These are phyloP conservation scores for Phytophthora litchii DNA, from an alignment of 352 stramenopile genomes.

Conservation along the genomic window DNA sequence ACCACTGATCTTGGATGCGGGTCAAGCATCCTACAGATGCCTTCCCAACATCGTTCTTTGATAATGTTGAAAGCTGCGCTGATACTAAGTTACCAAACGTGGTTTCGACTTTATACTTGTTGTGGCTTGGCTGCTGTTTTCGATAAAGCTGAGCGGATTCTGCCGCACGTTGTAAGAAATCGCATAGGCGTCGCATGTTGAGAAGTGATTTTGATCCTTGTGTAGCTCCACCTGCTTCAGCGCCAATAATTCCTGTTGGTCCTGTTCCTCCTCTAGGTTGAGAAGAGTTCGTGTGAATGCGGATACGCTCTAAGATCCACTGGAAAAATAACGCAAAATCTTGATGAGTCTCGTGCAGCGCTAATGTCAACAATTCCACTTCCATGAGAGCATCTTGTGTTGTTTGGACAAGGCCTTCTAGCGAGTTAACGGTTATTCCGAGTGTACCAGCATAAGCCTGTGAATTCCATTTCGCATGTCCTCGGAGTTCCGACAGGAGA, in stretches of 20 bases:
- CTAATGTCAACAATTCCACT: slow-evolving; percentile 48
- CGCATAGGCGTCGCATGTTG: slow-evolving; percentile 58
- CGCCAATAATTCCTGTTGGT: not conserved
- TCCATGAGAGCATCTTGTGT: slow-evolving; percentile 46
- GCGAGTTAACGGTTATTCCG: slow-evolving; percentile 38
- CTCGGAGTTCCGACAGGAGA: slow-evolving; percentile 59
- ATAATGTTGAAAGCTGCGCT: slow-evolving; percentile 18
- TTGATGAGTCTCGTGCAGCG: slow-evolving; percentile 58
- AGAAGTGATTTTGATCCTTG: slow-evolving; percentile 52
- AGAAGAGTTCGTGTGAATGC: slow-evolving; percentile 56
- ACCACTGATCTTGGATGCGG: slow-evolving; percentile 49
- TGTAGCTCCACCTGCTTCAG: not conserved
- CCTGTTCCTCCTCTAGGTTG: slow-evolving; percentile 5
- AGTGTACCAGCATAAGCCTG: slow-evolving; percentile 36
- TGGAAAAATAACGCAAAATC: slow-evolving; percentile 70
- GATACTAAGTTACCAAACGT: slow-evolving; percentile 75
- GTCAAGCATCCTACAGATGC: slow-evolving; percentile 6
- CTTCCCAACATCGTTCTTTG: not conserved
- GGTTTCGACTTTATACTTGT: slow-evolving; percentile 59
- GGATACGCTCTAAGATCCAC: slow-evolving; percentile 69
- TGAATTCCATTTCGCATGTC: slow-evolving; percentile 53
- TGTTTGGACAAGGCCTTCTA: slow-evolving; percentile 44
- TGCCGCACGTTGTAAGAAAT: slow-evolving; percentile 57
- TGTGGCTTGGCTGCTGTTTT: slow-evolving; percentile 44
- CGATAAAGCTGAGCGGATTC: slow-evolving; percentile 42